These are phyloP conservation scores for Diphasiastrum complanatum DNA, from an alignment of 83 land plant genomes.

Conservation along the genomic window DNA sequence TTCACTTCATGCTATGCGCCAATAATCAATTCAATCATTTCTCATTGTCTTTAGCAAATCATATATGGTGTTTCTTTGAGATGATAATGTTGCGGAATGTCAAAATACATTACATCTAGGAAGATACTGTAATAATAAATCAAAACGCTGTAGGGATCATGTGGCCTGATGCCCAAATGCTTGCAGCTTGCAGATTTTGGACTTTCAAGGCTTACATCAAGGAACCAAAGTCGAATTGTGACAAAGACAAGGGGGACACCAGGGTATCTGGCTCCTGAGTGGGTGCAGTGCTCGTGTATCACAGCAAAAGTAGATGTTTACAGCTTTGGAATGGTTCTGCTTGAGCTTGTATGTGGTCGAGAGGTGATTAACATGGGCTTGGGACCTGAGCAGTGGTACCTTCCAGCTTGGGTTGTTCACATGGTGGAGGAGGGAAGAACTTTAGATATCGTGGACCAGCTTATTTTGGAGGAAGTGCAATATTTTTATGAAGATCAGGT, in stretches of 20 bases:
- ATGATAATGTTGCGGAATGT: too few relatives aligned
- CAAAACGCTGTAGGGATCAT: too few relatives aligned
- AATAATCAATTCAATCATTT: too few relatives aligned
- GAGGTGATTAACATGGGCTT: conserved; percentile 3
- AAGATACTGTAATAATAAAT: too few relatives aligned
- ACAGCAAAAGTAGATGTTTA: conserved; percentile 22
- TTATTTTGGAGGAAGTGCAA: background rate
- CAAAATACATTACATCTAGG: too few relatives aligned
- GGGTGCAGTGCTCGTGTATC: conserved; percentile 9
- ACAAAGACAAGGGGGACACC: conserved; percentile 25
- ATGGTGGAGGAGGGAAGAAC: background rate
- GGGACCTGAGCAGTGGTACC: background rate
- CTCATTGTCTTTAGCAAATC: too few relatives aligned
- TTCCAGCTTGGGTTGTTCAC: conserved; percentile 5
- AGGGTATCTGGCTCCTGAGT: conserved; percentile 36
- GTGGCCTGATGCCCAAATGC: too few relatives aligned
- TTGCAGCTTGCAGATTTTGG: conserved; percentile 31
- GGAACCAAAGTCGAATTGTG: background rate
- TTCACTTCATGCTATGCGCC: too few relatives aligned
- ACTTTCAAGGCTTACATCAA: conserved; percentile 17
- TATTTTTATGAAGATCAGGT: background rate
- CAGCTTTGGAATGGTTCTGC: conserved; percentile 25
- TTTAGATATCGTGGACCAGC: background rate
- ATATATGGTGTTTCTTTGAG: too few relatives aligned
- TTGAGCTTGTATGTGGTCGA: conserved; percentile 23